Conservation (phyloP, 1,284 basidiomycete genomes). For the Ustilago nuda region DNA sequence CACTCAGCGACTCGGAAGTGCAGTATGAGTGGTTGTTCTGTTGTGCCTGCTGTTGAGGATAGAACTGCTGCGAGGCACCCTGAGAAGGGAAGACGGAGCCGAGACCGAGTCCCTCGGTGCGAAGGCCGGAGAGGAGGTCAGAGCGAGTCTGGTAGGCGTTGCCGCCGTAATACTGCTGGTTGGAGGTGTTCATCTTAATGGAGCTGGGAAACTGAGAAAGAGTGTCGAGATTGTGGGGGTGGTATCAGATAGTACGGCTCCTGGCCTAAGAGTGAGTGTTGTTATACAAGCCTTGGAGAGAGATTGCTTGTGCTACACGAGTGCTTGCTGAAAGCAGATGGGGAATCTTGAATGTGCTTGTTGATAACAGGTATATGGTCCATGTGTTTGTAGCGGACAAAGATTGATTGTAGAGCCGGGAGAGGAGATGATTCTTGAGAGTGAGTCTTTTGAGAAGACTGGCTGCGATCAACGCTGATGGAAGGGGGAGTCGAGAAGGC, state of each 20-base stretch:
- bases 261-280: constrained; percentile 15
- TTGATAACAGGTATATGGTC: constrained; percentile 35
- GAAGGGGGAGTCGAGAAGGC: constrained; percentile 4
- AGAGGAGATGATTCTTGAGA: neutral
- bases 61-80: constrained; percentile 18
- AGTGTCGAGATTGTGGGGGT: neutral
- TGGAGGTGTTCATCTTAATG: constrained; percentile 37
- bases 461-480: constrained; percentile 24
- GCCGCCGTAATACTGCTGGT: constrained; percentile 31
- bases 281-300: constrained; percentile 27
- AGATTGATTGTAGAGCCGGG: neutral
- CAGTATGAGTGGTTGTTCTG: constrained; percentile 21
- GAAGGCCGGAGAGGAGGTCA: constrained; percentile 50
- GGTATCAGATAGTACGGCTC: constrained; percentile 9
- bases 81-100: constrained; percentile 33
- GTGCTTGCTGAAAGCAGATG: neutral
- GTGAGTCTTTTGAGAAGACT: constrained; percentile 2
- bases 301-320: constrained; percentile 7
- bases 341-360: constrained; percentile 33
- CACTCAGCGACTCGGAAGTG: constrained; percentile 21
- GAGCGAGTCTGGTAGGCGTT: constrained; percentile 48
- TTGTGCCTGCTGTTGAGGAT: constrained; percentile 21
- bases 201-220: neutral
- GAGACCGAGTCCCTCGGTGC: constrained; percentile 56
- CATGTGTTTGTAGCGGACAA: constrained; percentile 14